Conservation (phyloP, 1,284 basidiomycete species). For the Papiliotrema terrestris region DNA sequence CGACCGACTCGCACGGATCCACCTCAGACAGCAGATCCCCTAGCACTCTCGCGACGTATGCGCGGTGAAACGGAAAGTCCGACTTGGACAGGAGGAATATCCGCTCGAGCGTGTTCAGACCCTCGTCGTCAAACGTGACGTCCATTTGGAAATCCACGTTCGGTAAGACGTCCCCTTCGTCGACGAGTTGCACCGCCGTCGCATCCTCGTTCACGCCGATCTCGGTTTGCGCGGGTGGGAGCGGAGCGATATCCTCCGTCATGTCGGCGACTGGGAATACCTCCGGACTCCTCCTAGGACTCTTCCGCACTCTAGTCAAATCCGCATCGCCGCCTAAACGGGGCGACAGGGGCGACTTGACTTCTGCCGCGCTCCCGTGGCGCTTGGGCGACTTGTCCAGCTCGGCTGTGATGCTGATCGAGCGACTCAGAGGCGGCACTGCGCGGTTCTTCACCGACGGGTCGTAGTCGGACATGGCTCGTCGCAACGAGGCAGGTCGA, state of each 20-base stretch:
- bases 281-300: constrained; percentile 9
- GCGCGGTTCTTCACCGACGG: constrained; percentile 1
- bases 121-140: constrained; percentile 57
- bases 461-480: constrained; percentile 34
- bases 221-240: background rate
- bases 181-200: constrained; percentile 27
- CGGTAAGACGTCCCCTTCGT: constrained; percentile 43
- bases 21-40: constrained; percentile 70
- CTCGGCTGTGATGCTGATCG: constrained; percentile 19
- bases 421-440: constrained; percentile 18
- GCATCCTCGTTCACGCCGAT: background rate
- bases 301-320: constrained; percentile 11
- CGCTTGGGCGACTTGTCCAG: constrained; percentile 23
- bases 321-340: constrained; percentile 6
- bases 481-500: constrained; percentile 21
- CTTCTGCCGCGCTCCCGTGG: constrained; percentile 4
- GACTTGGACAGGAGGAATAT: constrained; percentile 92
- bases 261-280: background rate
- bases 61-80: constrained; percentile 74
- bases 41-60: constrained; percentile 78
- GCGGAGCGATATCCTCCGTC: background rate
- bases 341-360: constrained; percentile 10
- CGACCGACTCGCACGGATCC: constrained; percentile 81
- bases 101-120: constrained; percentile 78
- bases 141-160: constrained; percentile 32